Evolutionary conservation across 2,329 filamentous ascomycete species (phyloP), one percentile per base, ranked within the genome.

Genomic region (Fusarium sp.): DNA sequence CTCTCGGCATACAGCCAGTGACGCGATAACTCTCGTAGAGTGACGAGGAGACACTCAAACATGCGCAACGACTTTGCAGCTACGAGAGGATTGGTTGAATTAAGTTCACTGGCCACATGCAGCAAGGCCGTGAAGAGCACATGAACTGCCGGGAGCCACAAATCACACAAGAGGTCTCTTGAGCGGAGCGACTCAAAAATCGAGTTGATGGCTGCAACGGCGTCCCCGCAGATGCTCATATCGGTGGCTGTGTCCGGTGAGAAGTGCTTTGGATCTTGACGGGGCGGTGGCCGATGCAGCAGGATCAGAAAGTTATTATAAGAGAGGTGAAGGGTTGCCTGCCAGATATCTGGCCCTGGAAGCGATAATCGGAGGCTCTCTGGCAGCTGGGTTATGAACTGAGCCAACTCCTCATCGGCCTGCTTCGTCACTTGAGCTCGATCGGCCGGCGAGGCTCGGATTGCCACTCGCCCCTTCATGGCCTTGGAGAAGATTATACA

Each of bases 401-500:
- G 67, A 20, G 81, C 81, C 27, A 83, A 80, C 5, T 74, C 78
- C 35, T 76, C 67, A 58, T 83, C 82, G 27, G 80, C 81, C 43
- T 80, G 67, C 24, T 72, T 75, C 2, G 79, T 80, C 4, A 81
- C 79, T 33, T 75, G 73, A n/a, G 64, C 69, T 24, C 76, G 77
- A 24, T 79, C 80, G 7, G 75, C 68, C 29, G 68, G 63, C n/a
- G 77, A 72, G 29, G 75, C 65, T 50, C 73, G 62, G n/a, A 79
- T 50, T 10, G 78, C 72, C 20, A 78, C 76, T n/a, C 80, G 73
- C 31, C 72, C 63, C 33, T 72, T 75, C 78, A 82, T 81, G 3
- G 78, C 77, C 81, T 82, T 71, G 77, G 83, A 87, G 48, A 88
- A 85, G 76, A 89, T 86, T 22, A 86, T 83, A 68, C 87, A 89